phyloP scores from a whole-genome alignment of 805 yeast genomes.

The Pichia gijzeniarum region DNA sequence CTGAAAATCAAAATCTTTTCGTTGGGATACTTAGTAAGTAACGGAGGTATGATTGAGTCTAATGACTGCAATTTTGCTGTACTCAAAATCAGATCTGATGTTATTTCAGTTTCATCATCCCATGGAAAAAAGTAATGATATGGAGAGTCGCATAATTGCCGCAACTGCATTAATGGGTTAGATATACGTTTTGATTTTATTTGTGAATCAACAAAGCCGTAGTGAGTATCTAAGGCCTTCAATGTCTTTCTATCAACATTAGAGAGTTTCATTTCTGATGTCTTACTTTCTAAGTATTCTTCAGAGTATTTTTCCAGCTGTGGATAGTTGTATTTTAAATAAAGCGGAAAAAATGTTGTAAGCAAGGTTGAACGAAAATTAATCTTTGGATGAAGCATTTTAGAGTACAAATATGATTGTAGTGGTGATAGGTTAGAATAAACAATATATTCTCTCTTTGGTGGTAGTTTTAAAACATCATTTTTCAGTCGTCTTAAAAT shows the following conservation, averaged over 20 bases:
- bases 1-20: constrained; percentile 70
- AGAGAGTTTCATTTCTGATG: constrained; percentile 4
- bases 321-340: constrained; percentile 12
- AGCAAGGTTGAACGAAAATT: constrained; percentile 34
- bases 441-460: constrained; percentile 82
- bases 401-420: constrained; percentile 47
- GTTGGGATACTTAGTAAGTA: constrained; percentile 30
- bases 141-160: constrained; percentile 83
- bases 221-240: constrained; percentile 16
- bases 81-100: constrained; percentile 36
- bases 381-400: constrained; percentile 5
- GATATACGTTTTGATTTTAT: constrained; percentile 48
- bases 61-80: constrained; percentile 73
- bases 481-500: constrained; percentile 73
- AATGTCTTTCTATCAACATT: constrained; percentile 4
- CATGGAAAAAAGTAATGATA: constrained; percentile 79
- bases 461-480: constrained; percentile 70
- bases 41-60: constrained; percentile 50
- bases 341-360: constrained; percentile 37
- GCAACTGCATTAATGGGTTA: constrained; percentile 74
- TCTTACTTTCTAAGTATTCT: background rate
- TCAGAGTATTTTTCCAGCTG: background rate
- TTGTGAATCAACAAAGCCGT: constrained; percentile 33
- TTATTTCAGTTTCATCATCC: constrained; percentile 36
- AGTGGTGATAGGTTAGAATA: constrained; percentile 59